Evolutionary conservation across 495 filamentous ascomycete genomes (phyloP).

Genomic region (Jackrogersella multiformis): DNA sequence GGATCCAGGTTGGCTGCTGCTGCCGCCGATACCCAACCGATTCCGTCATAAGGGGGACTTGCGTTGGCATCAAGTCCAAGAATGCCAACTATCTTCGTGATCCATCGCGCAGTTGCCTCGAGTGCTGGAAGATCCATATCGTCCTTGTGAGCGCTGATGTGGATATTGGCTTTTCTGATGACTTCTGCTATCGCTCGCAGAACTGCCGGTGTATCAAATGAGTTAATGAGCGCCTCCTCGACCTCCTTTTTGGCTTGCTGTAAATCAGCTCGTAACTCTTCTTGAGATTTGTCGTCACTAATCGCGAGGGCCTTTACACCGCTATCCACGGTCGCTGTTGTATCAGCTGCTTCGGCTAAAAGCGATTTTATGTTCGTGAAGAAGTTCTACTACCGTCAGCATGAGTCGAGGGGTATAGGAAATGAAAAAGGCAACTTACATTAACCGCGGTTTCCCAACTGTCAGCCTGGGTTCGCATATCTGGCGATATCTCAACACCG

Average conservation of each 20-base stretch:
- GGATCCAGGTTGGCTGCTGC: conserved; percentile 59
- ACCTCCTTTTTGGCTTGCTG: conserved; percentile 71
- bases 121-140: conserved; percentile 62
- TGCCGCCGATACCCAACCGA: conserved; percentile 85
- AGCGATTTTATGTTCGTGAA: conserved; percentile 81
- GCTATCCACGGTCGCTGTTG: conserved; percentile 37
- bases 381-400: conserved; percentile 70
- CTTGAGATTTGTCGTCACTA: conserved; percentile 39
- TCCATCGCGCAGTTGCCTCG: conserved; percentile 74
- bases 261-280: conserved; percentile 56
- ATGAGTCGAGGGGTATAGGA: neutral
- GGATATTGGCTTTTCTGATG: conserved; percentile 76
- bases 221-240: conserved; percentile 77
- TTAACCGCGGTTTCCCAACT: conserved; percentile 84
- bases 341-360: conserved; percentile 53
- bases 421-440: conserved; percentile 46
- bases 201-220: conserved; percentile 83
- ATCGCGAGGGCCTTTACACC: conserved; percentile 58
- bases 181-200: conserved; percentile 80
- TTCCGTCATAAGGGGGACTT: conserved; percentile 63
- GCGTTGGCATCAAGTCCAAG: conserved; percentile 84
- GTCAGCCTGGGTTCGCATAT: conserved; percentile 74
- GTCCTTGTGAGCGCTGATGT: conserved; percentile 64
- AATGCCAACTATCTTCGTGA: conserved; percentile 83
- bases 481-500: conserved; percentile 88